These are phyloP conservation scores for Neurospora sp. DNA, from an alignment of 495 filamentous ascomycete species.

Conservation along the genomic window DNA sequence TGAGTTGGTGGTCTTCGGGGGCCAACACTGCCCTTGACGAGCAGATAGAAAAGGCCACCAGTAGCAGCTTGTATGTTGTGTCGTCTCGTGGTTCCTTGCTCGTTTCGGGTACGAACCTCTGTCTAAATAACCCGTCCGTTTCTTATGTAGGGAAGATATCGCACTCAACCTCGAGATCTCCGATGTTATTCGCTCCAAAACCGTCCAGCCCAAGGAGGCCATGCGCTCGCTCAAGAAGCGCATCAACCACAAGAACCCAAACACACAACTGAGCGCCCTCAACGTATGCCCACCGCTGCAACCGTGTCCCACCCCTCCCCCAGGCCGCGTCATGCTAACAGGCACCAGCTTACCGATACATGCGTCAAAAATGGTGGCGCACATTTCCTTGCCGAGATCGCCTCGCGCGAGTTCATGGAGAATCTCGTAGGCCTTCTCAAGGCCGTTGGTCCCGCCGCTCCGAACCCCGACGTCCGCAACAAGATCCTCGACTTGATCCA, in stretches of 20 bases:
- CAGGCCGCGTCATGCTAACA: conserved; percentile 9
- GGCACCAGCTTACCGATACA: conserved; percentile 70
- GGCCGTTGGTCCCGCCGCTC: conserved; percentile 58
- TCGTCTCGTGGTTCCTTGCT: background rate
- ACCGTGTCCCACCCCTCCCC: background rate
- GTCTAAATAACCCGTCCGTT: conserved; percentile 6
- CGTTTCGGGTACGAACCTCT: conserved; percentile 1
- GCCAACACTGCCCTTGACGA: conserved; percentile 79
- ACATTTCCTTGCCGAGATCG: conserved; percentile 93
- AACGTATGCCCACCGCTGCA: conserved; percentile 47
- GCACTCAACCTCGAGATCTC: conserved; percentile 94
- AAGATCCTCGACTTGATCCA: conserved; percentile 93
- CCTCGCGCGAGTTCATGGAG: conserved; percentile 96
- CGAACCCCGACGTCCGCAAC: conserved; percentile 74
- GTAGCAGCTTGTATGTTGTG: conserved; percentile 68
- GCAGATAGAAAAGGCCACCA: conserved; percentile 90
- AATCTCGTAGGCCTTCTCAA: conserved; percentile 85
- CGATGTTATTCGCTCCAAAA: conserved; percentile 91
- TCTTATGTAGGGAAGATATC: conserved; percentile 73
- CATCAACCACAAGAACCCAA: conserved; percentile 93
- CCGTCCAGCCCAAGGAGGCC: conserved; percentile 90
- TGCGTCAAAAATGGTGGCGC: conserved; percentile 96
- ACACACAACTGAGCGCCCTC: conserved; percentile 84
- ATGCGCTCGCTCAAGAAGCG: conserved; percentile 92
- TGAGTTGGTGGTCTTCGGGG: conserved; percentile 85